Evolutionary conservation across 441 rosid genomes (phyloP).

Genomic region (Brassica hybrid): DNA sequence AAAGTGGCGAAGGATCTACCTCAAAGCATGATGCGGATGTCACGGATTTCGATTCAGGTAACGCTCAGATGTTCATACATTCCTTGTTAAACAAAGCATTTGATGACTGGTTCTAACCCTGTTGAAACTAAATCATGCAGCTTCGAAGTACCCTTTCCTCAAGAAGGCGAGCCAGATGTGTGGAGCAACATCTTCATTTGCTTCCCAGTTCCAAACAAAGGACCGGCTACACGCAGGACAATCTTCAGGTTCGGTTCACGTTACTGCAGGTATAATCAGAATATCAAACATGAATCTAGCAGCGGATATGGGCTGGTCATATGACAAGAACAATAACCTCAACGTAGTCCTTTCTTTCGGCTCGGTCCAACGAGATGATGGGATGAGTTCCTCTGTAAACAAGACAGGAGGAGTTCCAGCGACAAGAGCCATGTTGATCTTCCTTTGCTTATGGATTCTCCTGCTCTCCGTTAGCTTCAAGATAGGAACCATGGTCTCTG

Average conservation of each 20-base stretch:
- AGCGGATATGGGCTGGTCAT: slow-evolving; percentile 64
- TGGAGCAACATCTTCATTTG: slow-evolving; percentile 82
- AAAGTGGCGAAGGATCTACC: slow-evolving; percentile 58
- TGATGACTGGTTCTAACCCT: too few relatives aligned
- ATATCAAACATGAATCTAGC: slow-evolving; percentile 50
- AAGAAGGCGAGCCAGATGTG: slow-evolving; percentile 75
- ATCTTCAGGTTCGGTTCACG: slow-evolving; percentile 79
- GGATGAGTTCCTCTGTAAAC: slow-evolving; percentile 12
- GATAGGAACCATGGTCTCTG: slow-evolving; percentile 56
- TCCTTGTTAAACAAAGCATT: too few relatives aligned
- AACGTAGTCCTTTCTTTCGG: slow-evolving; percentile 44
- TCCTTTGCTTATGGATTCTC: slow-evolving; percentile 69
- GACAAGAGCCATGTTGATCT: slow-evolving; percentile 58
- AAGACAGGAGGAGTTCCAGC: slow-evolving; percentile 62
- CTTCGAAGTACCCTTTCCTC: slow-evolving; percentile 65
- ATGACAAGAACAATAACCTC: slow-evolving; percentile 70
- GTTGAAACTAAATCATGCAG: slow-evolving; percentile 48
- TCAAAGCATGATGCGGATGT: slow-evolving; percentile 41
- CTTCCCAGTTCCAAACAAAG: slow-evolving; percentile 81
- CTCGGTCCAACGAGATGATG: slow-evolving; percentile 55
- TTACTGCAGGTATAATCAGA: slow-evolving; percentile 92
- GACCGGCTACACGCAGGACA: slow-evolving; percentile 69
- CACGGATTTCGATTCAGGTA: slow-evolving; percentile 64
- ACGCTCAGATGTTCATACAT: slow-evolving; percentile 16
- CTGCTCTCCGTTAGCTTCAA: slow-evolving; percentile 70